Evolutionary conservation across 495 filamentous ascomycete species (phyloP), one percentile per base, ranked within the genome.

Genomic region (Friedmanniomyces endolithicus): DNA sequence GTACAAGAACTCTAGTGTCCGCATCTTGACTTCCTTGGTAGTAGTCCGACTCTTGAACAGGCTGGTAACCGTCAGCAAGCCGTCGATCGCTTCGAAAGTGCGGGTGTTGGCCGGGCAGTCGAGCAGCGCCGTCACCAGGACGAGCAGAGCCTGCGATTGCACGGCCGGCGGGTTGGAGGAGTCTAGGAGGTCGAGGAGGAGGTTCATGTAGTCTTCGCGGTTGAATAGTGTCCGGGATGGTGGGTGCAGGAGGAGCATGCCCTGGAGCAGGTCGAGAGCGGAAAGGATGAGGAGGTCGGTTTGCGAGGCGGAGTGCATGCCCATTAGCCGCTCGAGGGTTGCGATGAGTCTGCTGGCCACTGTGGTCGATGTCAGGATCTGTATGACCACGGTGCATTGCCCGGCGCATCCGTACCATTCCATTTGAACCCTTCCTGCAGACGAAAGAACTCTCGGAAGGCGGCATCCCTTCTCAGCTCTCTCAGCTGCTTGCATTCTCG

Each of bases 361-460:
- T 62, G 43, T 19, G 37, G 16, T 6, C 7, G 11, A 25, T 52
- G 50, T 61, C 22, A 59, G 54, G 25, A 2, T 19, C n/a, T 23
- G 25, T 23, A 29, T 9, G 11, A 49, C 7, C 22, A n/a, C 27
- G 11, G 2, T 41, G 4, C 16, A 14, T 41, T 16, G 7, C 20
- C 17, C 16, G 27, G 46, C 31, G 14, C 0, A 11, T 20, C 19
- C 74, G 33, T 67, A 87, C 83, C 80, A 71, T 98, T 98, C 87
- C 90, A 98, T 71, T 95, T 86, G 69, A 98, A 98, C 11, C 90
- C 84, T 63, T 95, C 90, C 67, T 98, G 92, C 49, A 97, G 67
- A 64, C 94, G 87, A 74, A 95, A 94, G 71, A 97, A 98, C 67
- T 97, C 92, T 50, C 87, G 74, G 65, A 95, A 98, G 11, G 90